phyloP scores from a whole-genome alignment of 1,284 basidiomycete genomes.

The Porodaedalea pini region DNA sequence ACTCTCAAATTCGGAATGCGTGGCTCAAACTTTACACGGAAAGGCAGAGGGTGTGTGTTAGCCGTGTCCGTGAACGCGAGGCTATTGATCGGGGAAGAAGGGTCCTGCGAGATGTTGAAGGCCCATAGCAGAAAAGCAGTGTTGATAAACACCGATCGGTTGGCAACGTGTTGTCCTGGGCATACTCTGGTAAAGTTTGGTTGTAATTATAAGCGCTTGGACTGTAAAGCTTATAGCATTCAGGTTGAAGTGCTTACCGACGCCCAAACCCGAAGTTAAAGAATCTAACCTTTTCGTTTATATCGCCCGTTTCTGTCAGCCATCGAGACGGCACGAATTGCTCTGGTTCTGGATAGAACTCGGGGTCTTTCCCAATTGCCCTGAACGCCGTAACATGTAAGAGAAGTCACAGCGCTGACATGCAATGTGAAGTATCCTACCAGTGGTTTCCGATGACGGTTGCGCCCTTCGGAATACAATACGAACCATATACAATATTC shows the following conservation, averaged over 20 bases:
- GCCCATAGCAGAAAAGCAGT: conserved; percentile 59
- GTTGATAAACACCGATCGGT: conserved; percentile 53
- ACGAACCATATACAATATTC: conserved; percentile 57
- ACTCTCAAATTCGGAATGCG: conserved; percentile 24
- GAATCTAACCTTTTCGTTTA: conserved; percentile 46
- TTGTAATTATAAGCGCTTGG: too few species aligned
- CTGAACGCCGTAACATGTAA: too few species aligned
- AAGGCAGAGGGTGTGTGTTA: conserved; percentile 54
- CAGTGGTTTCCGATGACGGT: conserved; percentile 61
- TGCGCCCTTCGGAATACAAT: conserved; percentile 57
- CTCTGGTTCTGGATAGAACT: conserved; percentile 55
- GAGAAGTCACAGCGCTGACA: neutral
- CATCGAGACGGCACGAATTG: conserved; percentile 56
- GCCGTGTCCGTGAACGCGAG: conserved; percentile 54
- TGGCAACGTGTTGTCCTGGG: conserved; percentile 56
- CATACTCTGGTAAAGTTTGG: conserved; percentile 42
- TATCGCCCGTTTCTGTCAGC: conserved; percentile 44
- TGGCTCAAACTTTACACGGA: conserved; percentile 49
- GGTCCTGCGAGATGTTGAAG: conserved; percentile 48
- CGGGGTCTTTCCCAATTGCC: conserved; percentile 40
- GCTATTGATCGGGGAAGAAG: conserved; percentile 48
- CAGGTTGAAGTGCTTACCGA: conserved; percentile 40
- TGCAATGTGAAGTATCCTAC: conserved; percentile 29
- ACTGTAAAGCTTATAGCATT: too few species aligned
- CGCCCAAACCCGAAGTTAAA: conserved; percentile 61